phyloP scores from a whole-genome alignment of 306 rosid species.

The Cucurbita argyrosperma region DNA sequence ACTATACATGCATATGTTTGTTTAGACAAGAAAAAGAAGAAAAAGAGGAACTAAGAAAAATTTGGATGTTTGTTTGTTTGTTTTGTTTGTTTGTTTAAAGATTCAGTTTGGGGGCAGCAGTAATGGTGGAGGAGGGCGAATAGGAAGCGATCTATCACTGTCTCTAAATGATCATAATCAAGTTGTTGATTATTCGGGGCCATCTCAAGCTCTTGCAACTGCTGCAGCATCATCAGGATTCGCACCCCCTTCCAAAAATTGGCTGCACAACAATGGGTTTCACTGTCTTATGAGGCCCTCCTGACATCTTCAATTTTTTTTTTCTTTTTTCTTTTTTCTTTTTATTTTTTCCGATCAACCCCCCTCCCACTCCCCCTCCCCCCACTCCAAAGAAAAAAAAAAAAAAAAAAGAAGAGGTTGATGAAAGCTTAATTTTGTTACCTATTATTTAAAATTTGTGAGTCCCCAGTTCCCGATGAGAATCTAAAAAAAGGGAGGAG shows the following conservation, averaged over 20 bases:
- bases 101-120: conserved; percentile 48
- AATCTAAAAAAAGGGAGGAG: not conserved
- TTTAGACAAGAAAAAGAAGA: not conserved
- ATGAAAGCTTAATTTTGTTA: not conserved
- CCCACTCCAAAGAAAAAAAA: not conserved
- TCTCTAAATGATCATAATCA: conserved; percentile 17
- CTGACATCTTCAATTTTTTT: not conserved
- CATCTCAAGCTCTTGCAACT: conserved; percentile 44
- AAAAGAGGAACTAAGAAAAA: not conserved
- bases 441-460: not conserved
- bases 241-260: conserved; percentile 35
- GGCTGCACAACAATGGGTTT: conserved; percentile 64
- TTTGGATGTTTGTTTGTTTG: not conserved
- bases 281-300: conserved; percentile 29
- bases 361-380: not conserved
- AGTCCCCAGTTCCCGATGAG: not conserved
- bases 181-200: conserved; percentile 36
- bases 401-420: not conserved
- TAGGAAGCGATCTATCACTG: conserved; percentile 48
- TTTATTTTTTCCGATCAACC: too few species aligned
- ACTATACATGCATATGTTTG: not conserved
- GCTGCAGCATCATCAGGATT: conserved; percentile 99
- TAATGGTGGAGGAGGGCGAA: conserved; percentile 23
- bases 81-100: not conserved
- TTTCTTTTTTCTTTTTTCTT: too few species aligned